Base-by-base conservation (phyloP, 306 rosid species). In the Corylus avellana region DNA sequence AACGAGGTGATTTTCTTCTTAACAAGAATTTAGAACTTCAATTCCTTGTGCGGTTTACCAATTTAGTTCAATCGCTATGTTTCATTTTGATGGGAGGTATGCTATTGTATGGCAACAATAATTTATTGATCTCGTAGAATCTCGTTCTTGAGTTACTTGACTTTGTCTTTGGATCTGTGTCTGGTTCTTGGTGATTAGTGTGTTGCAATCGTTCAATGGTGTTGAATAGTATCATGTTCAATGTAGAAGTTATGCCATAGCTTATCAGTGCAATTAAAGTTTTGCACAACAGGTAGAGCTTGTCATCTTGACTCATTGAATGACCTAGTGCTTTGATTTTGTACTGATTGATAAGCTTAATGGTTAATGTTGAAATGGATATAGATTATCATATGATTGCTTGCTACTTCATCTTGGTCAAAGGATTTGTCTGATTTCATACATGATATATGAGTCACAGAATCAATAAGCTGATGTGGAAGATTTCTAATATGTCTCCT, bases 1-100 rank as follows among this genome's bases (percentile, higher is more conserved):
- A 70, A 90, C 81, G 46, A 93, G 98, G 99, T 95, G 55, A 73
- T 76, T 49, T 73, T 77, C 69, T 70, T 81, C 29, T 80, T 50
- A 61, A 59, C 44, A 57, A 67, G 57, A 67, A 62, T 39, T 69
- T 54, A 69, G 80, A 78, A 72, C 79, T 86, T 81, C 53, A 77
- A 44, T 79, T 78, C 85, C 75, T 77, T 48, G 4, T 75, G 75
- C 62, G 82, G 71, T 73, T 68, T 79, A 48, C 64, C 63, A 54
- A 74, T 29, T 17, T 62, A 47, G 22, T 72, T 59, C 12, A 14
- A 49, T 79, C 57, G 61, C 32, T 25, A 59, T 20, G 32, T 27
- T 8, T 39, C 42, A 46, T 56, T 68, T 86, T 75, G 74, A 39
- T 63, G 18, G 56, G 77, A 73, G 64, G 72, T 47, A 51, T 42